Percentiles rank a stretch among this genome's conserved stretches.
phyloP scores from a whole-genome alignment of 2,329 filamentous ascomycete species.

The Ceratocystis papillata region DNA sequence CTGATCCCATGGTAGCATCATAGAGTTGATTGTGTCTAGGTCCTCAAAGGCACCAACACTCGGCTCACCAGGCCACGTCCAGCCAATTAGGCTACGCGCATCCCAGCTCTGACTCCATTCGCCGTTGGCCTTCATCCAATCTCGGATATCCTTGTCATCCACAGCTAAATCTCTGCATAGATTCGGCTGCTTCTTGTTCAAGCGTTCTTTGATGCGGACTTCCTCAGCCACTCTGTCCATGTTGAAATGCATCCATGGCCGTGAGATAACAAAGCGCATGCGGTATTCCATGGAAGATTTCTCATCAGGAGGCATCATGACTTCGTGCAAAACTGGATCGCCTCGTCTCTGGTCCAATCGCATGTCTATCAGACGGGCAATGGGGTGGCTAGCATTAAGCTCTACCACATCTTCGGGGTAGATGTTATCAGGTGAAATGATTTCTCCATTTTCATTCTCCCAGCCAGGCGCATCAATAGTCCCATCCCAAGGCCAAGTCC shows the following conservation, averaged over 20 bases:
- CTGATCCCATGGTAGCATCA: slow-evolving; percentile 15
- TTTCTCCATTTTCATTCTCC: neutral
- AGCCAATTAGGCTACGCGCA: slow-evolving; percentile 13
- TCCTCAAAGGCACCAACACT: neutral
- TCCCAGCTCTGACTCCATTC: slow-evolving; percentile 17
- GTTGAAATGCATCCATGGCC: slow-evolving; percentile 23
- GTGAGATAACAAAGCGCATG: slow-evolving; percentile 11
- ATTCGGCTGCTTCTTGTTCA: neutral
- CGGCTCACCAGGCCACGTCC: slow-evolving; percentile 22
- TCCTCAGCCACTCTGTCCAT: slow-evolving; percentile 10
- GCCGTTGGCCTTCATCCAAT: slow-evolving; percentile 11
- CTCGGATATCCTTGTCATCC: neutral
- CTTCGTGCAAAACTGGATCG: neutral
- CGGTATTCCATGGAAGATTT: neutral
- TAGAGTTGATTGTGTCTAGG: neutral
- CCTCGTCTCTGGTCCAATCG: slow-evolving; percentile 6
- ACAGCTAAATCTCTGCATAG: neutral
- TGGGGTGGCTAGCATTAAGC: slow-evolving; percentile 11
- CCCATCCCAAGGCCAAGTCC: slow-evolving; percentile 22
- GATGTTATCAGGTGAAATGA: neutral
- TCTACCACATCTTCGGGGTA: slow-evolving; percentile 8
- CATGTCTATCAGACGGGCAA: slow-evolving; percentile 10
- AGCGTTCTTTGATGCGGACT: slow-evolving; percentile 14
- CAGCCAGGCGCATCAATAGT: slow-evolving; percentile 12
- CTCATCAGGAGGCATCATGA: neutral